phyloP scores from a whole-genome alignment of 2,329 filamentous ascomycete genomes.

The Aspergillus candidus region DNA sequence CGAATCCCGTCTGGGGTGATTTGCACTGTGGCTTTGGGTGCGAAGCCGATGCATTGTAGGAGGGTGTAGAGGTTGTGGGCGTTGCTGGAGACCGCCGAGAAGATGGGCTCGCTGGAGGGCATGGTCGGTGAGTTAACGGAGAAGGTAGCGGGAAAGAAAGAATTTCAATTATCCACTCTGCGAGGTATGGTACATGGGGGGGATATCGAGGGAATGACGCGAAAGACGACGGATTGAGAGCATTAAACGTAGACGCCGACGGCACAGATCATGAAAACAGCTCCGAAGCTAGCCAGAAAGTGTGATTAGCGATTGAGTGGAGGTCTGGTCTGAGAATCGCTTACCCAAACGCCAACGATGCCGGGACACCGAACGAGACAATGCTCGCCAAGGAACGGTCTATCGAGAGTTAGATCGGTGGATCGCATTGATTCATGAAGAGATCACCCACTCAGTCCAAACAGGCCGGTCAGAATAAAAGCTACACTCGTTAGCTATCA shows the following conservation, averaged over 20 bases:
- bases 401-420: constrained; percentile 34
- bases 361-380: constrained; percentile 72
- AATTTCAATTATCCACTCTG: constrained; percentile 26
- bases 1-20: constrained; percentile 80
- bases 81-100: constrained; percentile 57
- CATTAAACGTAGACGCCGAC: constrained; percentile 92
- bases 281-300: constrained; percentile 62
- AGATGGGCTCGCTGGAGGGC: constrained; percentile 38
- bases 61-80: constrained; percentile 56
- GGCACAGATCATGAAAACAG: constrained; percentile 98
- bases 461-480: constrained; percentile 67
- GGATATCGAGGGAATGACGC: constrained; percentile 7
- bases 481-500: constrained; percentile 31
- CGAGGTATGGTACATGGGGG: constrained; percentile 28
- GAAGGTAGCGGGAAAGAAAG: constrained; percentile 5
- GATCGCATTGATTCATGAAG: neutral
- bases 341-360: constrained; percentile 85
- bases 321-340: constrained; percentile 28
- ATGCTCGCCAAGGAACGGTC: constrained; percentile 77
- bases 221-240: too few relatives aligned
- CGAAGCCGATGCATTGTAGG: constrained; percentile 57
- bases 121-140: constrained; percentile 9
- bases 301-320: constrained; percentile 6
- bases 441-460: constrained; percentile 68
- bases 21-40: constrained; percentile 58